phyloP scores from a whole-genome alignment of 495 filamentous ascomycete genomes.

The Usnea hakonensis region DNA sequence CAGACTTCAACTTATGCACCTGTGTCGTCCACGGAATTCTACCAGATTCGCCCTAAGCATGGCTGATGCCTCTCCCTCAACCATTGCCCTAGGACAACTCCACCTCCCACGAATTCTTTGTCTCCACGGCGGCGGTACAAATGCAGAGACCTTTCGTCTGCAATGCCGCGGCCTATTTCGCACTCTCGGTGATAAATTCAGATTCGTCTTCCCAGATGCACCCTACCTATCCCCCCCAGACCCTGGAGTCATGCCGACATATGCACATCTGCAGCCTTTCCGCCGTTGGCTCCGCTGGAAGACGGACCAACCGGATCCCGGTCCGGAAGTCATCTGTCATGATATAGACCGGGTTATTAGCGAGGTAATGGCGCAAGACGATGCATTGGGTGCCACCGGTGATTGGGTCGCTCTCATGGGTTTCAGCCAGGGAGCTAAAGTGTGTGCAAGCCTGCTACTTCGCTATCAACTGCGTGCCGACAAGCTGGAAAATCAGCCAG shows the following conservation, averaged over 20 bases:
- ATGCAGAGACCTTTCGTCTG: conserved; percentile 25
- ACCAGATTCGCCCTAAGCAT: neutral
- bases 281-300: conserved; percentile 9
- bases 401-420: conserved; percentile 52
- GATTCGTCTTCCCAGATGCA: conserved; percentile 30
- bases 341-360: conserved; percentile 23
- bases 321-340: conserved; percentile 17
- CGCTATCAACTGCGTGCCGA: conserved; percentile 21
- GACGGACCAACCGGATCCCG: conserved; percentile 11
- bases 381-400: conserved; percentile 27
- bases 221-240: conserved; percentile 28
- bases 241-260: conserved; percentile 34
- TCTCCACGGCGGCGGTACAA: conserved; percentile 34
- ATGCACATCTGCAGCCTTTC: conserved; percentile 17
- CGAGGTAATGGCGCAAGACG: conserved; percentile 18
- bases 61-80: neutral
- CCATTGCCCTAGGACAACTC: neutral
- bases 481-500: neutral
- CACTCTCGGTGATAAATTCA: conserved; percentile 23
- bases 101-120: conserved; percentile 32
- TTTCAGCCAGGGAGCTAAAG: conserved; percentile 52
- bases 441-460: conserved; percentile 38
- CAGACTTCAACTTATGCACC: no score
- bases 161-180: conserved; percentile 27
- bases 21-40: no score